Evolutionary conservation across 495 filamentous ascomycete genomes (phyloP).

Genomic region (Articulospora tetracladia): DNA sequence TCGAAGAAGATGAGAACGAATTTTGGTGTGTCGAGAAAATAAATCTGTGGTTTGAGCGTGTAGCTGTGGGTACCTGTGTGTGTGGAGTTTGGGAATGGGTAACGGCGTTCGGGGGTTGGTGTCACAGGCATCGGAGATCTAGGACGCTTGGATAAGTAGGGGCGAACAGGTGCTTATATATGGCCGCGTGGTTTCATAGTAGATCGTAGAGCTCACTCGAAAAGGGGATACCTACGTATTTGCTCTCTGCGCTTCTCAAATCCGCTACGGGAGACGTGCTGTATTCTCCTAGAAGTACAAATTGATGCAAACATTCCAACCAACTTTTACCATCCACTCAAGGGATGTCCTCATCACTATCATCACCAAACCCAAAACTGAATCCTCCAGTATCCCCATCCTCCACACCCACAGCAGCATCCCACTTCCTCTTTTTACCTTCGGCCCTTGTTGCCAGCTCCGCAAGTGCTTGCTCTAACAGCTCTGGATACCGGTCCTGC

Average conservation of each 20-base stretch:
- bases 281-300: no score
- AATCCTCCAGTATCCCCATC: constrained; percentile 47
- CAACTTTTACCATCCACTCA: constrained; percentile 17
- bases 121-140: neutral
- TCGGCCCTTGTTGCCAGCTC: constrained; percentile 60
- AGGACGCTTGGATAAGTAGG: neutral
- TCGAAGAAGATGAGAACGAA: constrained; percentile 47
- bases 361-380: constrained; percentile 66
- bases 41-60: neutral
- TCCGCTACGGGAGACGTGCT: no score
- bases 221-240: no score
- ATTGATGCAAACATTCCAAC: neutral
- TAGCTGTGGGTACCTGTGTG: neutral
- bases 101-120: neutral
- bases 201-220: no score
- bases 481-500: constrained; percentile 54
- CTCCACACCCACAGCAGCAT: constrained; percentile 55
- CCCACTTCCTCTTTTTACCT: constrained; percentile 82
- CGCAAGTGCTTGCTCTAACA: constrained; percentile 59
- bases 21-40: constrained; percentile 47
- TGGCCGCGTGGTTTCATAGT: no score
- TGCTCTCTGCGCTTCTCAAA: no score
- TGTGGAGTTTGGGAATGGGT: neutral
- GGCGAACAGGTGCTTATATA: no score
- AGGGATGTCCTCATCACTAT: constrained; percentile 52